Conservation (phyloP, 2,329 filamentous ascomycete species). For the Diplocarpon mali region DNA sequence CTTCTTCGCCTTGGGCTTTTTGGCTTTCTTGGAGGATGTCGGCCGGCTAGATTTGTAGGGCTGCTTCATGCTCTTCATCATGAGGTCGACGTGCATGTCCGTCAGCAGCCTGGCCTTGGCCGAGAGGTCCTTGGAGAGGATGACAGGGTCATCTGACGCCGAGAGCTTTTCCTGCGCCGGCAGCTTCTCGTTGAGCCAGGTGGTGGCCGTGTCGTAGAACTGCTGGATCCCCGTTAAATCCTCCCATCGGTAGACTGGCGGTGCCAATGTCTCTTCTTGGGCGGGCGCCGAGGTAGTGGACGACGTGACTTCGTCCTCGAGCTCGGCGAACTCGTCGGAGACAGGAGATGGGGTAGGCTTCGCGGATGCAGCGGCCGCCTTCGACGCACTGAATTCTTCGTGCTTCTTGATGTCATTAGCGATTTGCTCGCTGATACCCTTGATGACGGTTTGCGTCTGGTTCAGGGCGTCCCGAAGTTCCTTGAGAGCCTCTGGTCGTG, state of each 20-base stretch:
- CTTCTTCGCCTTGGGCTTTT: conserved; percentile 31
- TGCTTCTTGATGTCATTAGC: conserved; percentile 54
- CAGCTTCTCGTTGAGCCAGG: conserved; percentile 68
- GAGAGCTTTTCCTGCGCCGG: conserved; percentile 60
- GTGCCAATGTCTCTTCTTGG: conserved; percentile 41
- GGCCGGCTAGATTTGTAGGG: conserved; percentile 28
- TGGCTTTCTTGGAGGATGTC: conserved; percentile 28
- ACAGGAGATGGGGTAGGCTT: conserved; percentile 33
- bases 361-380: conserved; percentile 30
- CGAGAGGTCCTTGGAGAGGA: conserved; percentile 62
- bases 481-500: conserved; percentile 60
- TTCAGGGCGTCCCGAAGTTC: conserved; percentile 59
- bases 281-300: conserved; percentile 26
- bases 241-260: conserved; percentile 58
- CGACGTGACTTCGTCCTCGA: conserved; percentile 58
- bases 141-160: conserved; percentile 60
- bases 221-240: conserved; percentile 59
- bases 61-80: conserved; percentile 55
- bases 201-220: conserved; percentile 47
- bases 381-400: conserved; percentile 39
- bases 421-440: conserved; percentile 60
- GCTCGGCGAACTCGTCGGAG: conserved; percentile 51
- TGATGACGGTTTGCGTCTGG: conserved; percentile 59
- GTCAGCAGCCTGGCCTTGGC: conserved; percentile 60
- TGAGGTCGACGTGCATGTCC: conserved; percentile 56